phyloP scores from a whole-genome alignment of 805 yeast species.

The Wickerhamiella nectarea region DNA sequence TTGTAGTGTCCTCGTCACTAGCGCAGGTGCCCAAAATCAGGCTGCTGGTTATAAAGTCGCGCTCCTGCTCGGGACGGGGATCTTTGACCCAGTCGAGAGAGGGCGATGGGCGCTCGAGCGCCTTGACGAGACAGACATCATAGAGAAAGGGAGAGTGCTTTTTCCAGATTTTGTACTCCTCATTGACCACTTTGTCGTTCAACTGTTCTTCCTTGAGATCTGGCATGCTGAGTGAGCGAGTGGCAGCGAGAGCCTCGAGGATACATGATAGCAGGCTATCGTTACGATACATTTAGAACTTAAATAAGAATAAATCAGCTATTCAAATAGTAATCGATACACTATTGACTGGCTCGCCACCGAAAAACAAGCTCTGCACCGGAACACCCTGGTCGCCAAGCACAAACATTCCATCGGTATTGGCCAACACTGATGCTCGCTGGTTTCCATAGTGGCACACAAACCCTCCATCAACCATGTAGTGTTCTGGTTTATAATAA shows the following conservation, averaged over 20 bases:
- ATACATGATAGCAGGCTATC: too few species aligned
- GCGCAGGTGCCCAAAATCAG: conserved; percentile 56
- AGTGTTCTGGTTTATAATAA: conserved; percentile 10
- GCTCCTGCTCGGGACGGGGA: neutral
- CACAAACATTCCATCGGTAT: neutral
- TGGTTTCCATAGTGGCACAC: conserved; percentile 7
- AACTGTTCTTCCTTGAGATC: conserved; percentile 11
- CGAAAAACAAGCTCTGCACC: neutral
- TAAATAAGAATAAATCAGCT: too few species aligned
- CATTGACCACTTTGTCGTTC: conserved; percentile 15
- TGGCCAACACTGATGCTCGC: neutral
- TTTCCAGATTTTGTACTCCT: conserved; percentile 48
- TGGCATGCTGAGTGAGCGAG: neutral
- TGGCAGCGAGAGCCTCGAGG: neutral
- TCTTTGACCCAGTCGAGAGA: conserved; percentile 47
- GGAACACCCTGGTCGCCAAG: neutral
- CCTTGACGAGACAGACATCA: conserved; percentile 39
- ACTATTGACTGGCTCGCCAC: neutral
- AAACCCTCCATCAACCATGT: conserved; percentile 7
- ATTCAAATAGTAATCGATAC: neutral
- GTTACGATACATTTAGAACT: too few species aligned
- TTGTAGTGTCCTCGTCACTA: conserved; percentile 34
- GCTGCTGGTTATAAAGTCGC: conserved; percentile 28
- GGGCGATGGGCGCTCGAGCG: conserved; percentile 48
- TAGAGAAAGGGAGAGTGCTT: conserved; percentile 47